Base-by-base conservation (phyloP, 2,329 filamentous ascomycete genomes). In the Claviceps quebecensis region DNA sequence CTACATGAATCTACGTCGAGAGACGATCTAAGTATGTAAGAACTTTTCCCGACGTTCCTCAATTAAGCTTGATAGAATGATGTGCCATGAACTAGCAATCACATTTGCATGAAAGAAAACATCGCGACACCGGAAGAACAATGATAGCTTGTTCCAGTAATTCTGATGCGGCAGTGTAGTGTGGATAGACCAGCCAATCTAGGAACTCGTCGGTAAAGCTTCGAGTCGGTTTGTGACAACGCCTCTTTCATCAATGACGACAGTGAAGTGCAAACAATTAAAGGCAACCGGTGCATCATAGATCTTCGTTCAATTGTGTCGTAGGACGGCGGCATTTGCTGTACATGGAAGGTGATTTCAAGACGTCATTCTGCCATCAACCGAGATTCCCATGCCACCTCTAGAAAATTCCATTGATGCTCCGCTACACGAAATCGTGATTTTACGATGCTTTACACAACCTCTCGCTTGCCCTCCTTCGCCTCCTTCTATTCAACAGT, bases 381-480 rank as follows among this genome's bases (percentile, higher is more conserved):
- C 16, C 47, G 16, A 29, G 37, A 26, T 26, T 26, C 36, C 19
- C 46, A 11, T 39, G n/a, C 39, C 4, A 17, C 13, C 4, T 26
- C 16, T 48, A 6, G 14, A 19, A 7, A n/a, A 11, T 9, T 9
- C 22, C 40, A n/a, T 11, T 16, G 22, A 23, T 14, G n/a, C 9
- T 48, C 23, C 37, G 38, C 19, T 36, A n/a, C 26, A 8, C 22
- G 14, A 3, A 16, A n/a, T 5, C 1, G 13, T 39, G 7, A 16
- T 47, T 5, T 16, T 29, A 9, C 22, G 38, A 7, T 19, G 2
- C 14, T 45, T 65, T 81, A 95, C 76, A 86, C 89, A 63, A 81
- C 73, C 70, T 94, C 87, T 63, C 88, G 83, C 84, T 93, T 95
- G 74, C 89, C 91, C 76, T 96, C 90, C 80, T 86, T 90, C 67